Evolutionary conservation across 2,329 filamentous ascomycete species (phyloP).

Genomic region (Monilinia aucupariae): DNA sequence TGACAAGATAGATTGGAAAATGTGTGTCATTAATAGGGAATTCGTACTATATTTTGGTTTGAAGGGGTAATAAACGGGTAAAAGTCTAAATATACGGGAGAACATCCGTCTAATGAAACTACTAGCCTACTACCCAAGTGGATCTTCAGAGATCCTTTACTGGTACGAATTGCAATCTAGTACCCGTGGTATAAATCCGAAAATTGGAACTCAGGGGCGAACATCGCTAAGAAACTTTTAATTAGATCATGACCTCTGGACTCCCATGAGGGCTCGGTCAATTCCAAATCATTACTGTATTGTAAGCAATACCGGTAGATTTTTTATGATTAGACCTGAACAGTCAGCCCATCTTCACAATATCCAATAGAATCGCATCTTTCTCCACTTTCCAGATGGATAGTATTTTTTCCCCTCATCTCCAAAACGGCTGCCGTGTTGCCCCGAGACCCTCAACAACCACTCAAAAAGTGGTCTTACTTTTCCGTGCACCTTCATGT

Average conservation of each 20-base stretch:
- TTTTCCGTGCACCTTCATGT: conserved; percentile 2
- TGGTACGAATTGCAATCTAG: too few species aligned
- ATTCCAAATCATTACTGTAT: background rate
- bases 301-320: background rate
- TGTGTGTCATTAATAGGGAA: background rate
- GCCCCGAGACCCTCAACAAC: background rate
- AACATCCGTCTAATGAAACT: background rate
- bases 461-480: conserved; percentile 11
- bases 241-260: background rate
- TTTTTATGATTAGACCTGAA: background rate
- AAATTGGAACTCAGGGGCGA: background rate
- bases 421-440: conserved; percentile 16
- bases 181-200: too few species aligned
- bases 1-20: background rate
- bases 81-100: background rate
- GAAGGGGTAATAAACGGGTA: background rate
- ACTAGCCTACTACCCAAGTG: background rate
- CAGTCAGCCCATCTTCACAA: background rate
- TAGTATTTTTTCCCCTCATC: background rate
- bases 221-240: background rate
- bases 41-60: background rate
- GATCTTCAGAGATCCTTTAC: background rate
- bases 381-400: background rate
- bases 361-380: background rate
- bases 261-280: background rate